Percentiles rank a stretch among this genome's conserved stretches.
Conservation (phyloP, 2,329 filamentous ascomycete genomes). For the Capronia coronata region DNA sequence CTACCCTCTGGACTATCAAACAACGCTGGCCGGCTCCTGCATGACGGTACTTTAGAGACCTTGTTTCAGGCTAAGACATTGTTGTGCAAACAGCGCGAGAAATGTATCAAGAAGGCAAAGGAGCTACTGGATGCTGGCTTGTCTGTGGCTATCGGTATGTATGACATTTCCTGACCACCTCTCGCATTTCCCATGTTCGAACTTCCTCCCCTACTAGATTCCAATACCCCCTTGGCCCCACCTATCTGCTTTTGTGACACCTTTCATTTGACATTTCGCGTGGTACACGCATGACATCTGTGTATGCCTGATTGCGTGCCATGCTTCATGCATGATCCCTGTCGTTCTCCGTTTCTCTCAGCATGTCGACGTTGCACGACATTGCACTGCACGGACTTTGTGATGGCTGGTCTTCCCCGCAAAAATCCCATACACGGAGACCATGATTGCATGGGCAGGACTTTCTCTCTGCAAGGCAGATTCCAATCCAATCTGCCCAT, state of each 20-base stretch:
- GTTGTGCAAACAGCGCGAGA: slow-evolving; percentile 45
- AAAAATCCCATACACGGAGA: background rate
- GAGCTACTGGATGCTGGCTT: slow-evolving; percentile 57
- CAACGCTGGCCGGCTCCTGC: slow-evolving; percentile 11
- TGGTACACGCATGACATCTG: background rate
- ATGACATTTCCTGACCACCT: background rate
- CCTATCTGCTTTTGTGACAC: background rate
- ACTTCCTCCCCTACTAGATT: background rate
- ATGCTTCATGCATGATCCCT: background rate
- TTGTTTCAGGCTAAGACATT: slow-evolving; percentile 37
- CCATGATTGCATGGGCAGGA: background rate
- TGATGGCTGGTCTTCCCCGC: background rate
- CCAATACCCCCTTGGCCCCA: background rate
- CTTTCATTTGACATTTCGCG: background rate
- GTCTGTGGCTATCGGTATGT: slow-evolving; percentile 70
- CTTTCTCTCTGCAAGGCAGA: background rate
- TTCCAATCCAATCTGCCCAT: background rate
- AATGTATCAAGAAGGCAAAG: slow-evolving; percentile 64
- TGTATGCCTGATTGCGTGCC: background rate
- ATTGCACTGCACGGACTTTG: background rate
- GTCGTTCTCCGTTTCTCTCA: background rate
- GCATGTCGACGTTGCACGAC: slow-evolving; percentile 11
- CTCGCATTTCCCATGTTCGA: background rate
- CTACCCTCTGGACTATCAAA: background rate
- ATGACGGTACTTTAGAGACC: slow-evolving; percentile 44